Conservation (phyloP, 2,329 filamentous ascomycete genomes). For the Fusarium hainanense region DNA sequence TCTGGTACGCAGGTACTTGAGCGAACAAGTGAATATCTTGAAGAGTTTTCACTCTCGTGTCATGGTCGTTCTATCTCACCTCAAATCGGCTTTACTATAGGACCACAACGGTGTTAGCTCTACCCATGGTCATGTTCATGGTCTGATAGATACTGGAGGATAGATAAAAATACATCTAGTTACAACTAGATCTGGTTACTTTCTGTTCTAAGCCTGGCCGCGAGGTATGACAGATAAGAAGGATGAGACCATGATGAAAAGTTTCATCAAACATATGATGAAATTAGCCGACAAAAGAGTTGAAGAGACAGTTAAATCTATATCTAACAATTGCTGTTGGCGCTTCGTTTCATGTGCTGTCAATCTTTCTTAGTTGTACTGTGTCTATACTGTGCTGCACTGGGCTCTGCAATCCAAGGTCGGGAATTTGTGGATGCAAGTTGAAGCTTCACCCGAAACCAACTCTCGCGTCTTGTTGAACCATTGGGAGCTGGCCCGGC, state of each 20-base stretch:
- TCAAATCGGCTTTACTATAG: neutral
- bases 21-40: neutral
- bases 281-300: accelerated
- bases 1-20: neutral
- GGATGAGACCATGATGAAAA: neutral
- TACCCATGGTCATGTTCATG: neutral
- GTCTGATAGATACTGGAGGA: neutral
- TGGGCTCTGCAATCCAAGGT: conserved; percentile 35
- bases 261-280: neutral
- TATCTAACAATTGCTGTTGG: neutral
- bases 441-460: conserved; percentile 44
- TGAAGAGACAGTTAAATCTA: neutral
- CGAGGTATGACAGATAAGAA: no score
- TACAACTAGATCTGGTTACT: neutral
- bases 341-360: neutral
- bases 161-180: neutral
- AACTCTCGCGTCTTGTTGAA: conserved; percentile 42
- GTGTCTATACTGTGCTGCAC: conserved; percentile 39
- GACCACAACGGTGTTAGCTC: neutral
- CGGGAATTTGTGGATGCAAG: conserved; percentile 42
- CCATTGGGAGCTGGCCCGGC: conserved; percentile 47
- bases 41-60: neutral
- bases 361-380: neutral
- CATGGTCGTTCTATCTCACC: neutral
- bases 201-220: neutral